Conservation (phyloP, 2,329 filamentous ascomycete genomes). For the Pseudogymnoascus sp. region DNA sequence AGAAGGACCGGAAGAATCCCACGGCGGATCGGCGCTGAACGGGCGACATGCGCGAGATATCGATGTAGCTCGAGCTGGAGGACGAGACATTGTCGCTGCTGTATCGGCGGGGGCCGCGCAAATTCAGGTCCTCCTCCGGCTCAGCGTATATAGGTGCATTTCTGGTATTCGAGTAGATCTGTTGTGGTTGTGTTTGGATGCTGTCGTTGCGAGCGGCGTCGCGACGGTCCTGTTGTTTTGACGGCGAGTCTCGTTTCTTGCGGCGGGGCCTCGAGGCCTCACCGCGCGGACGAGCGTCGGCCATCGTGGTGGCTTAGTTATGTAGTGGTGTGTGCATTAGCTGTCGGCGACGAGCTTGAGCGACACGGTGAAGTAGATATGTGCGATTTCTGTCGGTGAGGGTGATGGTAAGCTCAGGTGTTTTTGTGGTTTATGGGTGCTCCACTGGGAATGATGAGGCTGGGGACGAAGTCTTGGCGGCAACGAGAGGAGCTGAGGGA, state of each 20-base stretch:
- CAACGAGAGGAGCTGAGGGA: conserved; percentile 3
- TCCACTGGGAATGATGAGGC: conserved; percentile 1
- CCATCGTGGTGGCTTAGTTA: conserved; percentile 3
- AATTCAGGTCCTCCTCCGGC: conserved; percentile 2
- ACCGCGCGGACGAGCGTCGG: background rate
- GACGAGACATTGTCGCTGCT: conserved; percentile 32
- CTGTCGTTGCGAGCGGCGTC: conserved; percentile 1
- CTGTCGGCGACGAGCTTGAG: background rate
- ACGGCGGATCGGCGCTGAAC: conserved; percentile 36
- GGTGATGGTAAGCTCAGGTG: background rate
- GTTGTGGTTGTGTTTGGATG: background rate
- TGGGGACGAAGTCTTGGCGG: conserved; percentile 1
- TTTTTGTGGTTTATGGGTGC: background rate
- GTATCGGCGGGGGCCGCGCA: conserved; percentile 4
- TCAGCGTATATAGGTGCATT: conserved; percentile 1
- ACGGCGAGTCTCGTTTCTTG: conserved; percentile 6
- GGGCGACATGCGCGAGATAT: conserved; percentile 53
- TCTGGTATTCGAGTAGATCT: conserved; percentile 2
- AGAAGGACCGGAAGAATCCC: conserved; percentile 56
- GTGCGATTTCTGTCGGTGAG: background rate
- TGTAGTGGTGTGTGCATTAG: conserved; percentile 3
- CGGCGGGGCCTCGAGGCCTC: background rate
- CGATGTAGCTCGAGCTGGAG: conserved; percentile 53
- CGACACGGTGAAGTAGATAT: background rate
- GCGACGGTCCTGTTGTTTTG: conserved; percentile 7